Evolutionary conservation across 768 basidiomycete species (phyloP).

Genomic region (Lentinula sp.): DNA sequence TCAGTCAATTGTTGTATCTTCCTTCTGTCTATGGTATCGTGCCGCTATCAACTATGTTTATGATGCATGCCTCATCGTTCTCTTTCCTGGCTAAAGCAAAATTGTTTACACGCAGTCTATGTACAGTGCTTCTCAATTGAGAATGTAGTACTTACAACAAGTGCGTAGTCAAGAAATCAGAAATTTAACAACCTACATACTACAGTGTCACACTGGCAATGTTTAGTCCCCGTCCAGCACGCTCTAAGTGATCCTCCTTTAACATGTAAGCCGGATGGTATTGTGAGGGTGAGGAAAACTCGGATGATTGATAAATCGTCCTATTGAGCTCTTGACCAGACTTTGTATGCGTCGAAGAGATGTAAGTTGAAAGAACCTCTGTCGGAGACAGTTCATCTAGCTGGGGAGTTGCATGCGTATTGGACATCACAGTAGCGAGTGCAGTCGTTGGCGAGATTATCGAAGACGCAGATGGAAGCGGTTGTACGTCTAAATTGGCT

Average conservation of each 20-base stretch:
- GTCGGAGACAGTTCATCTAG: conserved; percentile 12
- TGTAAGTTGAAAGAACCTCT: conserved; percentile 13
- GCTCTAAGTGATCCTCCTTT: conserved; percentile 64
- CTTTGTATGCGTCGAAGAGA: conserved; percentile 17
- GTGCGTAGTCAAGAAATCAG: neutral
- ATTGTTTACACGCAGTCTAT: too few species aligned
- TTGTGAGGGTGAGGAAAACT: neutral
- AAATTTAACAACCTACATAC: neutral
- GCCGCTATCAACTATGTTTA: conserved; percentile 3
- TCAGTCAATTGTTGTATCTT: neutral
- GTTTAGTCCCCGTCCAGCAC: conserved; percentile 57
- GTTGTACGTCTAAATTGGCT: neutral
- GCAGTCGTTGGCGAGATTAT: conserved; percentile 18
- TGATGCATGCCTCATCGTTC: neutral
- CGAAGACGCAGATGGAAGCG: conserved; percentile 2
- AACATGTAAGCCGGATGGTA: conserved; percentile 84
- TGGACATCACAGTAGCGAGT: conserved; percentile 23
- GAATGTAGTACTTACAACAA: too few species aligned
- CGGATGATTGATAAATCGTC: neutral
- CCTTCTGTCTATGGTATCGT: neutral
- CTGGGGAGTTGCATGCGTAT: conserved; percentile 13
- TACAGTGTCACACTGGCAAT: neutral
- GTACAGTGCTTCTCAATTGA: too few species aligned
- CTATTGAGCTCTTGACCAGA: conserved; percentile 9
- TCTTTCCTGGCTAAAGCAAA: too few species aligned